These are phyloP conservation scores for Saccharomyces pastorianus DNA, from an alignment of 1,139 yeast species.

Conservation along the genomic window DNA sequence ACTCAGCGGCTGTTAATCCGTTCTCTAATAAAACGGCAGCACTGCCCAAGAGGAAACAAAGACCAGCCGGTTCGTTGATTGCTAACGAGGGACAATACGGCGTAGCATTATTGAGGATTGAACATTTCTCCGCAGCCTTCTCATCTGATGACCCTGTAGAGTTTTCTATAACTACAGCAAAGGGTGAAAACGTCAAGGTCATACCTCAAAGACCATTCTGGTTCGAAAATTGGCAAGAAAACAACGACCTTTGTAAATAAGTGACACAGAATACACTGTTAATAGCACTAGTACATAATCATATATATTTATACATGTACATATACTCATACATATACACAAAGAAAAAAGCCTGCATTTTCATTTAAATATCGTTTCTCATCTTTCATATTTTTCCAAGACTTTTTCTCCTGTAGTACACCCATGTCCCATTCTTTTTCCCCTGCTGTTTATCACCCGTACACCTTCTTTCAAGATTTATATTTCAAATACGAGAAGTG, in stretches of 20 bases:
- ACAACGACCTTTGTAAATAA: background rate
- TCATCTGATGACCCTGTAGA: background rate
- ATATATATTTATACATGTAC: background rate
- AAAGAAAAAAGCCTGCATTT: too few species aligned
- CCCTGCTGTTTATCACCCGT: too few species aligned
- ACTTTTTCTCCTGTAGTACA: too few species aligned
- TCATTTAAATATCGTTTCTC: too few species aligned
- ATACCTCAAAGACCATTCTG: slow-evolving; percentile 23
- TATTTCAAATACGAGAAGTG: too few species aligned
- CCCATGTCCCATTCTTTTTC: too few species aligned
- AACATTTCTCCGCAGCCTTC: slow-evolving; percentile 31
- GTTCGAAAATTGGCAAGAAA: slow-evolving; percentile 13
- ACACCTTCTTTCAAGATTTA: too few species aligned
- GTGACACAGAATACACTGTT: background rate
- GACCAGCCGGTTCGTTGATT: slow-evolving; percentile 52
- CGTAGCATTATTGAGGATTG: slow-evolving; percentile 44
- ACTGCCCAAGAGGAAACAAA: slow-evolving; percentile 22
- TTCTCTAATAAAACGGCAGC: slow-evolving; percentile 27
- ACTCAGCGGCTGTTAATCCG: slow-evolving; percentile 27
- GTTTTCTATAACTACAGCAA: background rate
- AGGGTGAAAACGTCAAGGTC: slow-evolving; percentile 6
- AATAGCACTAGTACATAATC: background rate
- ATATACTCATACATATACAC: too few species aligned
- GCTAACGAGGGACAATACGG: slow-evolving; percentile 55
- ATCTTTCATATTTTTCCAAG: too few species aligned